These are phyloP conservation scores for Candida tibetensis DNA, from an alignment of 805 yeast species.

Conservation along the genomic window DNA sequence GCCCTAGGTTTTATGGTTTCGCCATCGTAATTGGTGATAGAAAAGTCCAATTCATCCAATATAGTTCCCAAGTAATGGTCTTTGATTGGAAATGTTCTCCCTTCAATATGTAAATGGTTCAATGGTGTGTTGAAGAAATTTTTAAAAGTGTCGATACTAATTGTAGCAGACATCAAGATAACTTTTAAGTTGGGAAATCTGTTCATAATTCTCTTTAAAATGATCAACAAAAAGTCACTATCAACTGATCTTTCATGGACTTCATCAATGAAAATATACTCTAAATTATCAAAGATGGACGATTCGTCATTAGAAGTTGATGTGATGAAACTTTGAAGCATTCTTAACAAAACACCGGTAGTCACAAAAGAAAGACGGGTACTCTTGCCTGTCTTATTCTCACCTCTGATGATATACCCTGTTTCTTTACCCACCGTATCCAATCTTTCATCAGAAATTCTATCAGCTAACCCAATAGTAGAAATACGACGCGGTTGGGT, in stretches of 20 bases:
- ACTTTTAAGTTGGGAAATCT: slow-evolving; percentile 58
- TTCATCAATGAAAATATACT: slow-evolving; percentile 83
- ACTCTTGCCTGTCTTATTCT: slow-evolving; percentile 54
- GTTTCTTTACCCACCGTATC: slow-evolving; percentile 66
- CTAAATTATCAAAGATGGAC: slow-evolving; percentile 50
- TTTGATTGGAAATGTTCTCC: slow-evolving; percentile 88
- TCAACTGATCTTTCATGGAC: slow-evolving; percentile 97
- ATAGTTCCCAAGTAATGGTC: slow-evolving; percentile 73
- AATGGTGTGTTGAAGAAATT: slow-evolving; percentile 54
- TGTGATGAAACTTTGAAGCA: slow-evolving; percentile 59
- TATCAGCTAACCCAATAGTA: slow-evolving; percentile 89
- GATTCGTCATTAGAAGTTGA: slow-evolving; percentile 16
- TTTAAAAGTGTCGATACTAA: slow-evolving; percentile 64
- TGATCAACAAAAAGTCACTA: slow-evolving; percentile 77
- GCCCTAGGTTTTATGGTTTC: slow-evolving; percentile 55
- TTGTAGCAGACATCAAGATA: slow-evolving; percentile 92
- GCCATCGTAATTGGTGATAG: slow-evolving; percentile 42
- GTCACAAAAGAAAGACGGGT: slow-evolving; percentile 88
- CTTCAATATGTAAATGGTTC: slow-evolving; percentile 80
- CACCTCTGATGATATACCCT: slow-evolving; percentile 91
- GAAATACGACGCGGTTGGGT: slow-evolving; percentile 97
- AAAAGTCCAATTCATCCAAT: slow-evolving; percentile 55
- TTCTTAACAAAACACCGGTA: slow-evolving; percentile 85
- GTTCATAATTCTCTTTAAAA: slow-evolving; percentile 60
- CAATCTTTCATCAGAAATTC: slow-evolving; percentile 83